Evolutionary conservation across 352 stramenopile species (phyloP), one percentile per base, ranked within the genome.

Genomic region (Hyaloperonospora brassicae): DNA sequence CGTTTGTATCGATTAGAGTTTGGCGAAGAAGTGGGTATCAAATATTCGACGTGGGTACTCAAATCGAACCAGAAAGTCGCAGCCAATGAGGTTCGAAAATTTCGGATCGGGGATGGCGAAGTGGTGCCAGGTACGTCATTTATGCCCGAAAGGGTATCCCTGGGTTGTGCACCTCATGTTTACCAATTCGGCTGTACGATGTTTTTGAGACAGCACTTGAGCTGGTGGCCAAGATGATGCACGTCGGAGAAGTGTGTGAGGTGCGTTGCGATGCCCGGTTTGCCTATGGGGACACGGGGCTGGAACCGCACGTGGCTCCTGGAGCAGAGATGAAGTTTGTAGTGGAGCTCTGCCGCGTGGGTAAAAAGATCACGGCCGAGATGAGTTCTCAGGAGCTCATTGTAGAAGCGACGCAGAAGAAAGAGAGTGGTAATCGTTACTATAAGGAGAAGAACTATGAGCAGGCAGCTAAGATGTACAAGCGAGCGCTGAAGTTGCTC

Each of bases 381-480:
- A 87, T 92, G 78, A 70, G 57, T 38, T 87, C 80, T 9, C 70
- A 68, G 14, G 79, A 92, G 64, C 70, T 92, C 9, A 72, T 92
- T 22, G 62, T 72, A 0, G 82, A 92, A 47, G 82, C 82, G 17
- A 78, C 65, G 36, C 85, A 89, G 64, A 92, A 92, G 61, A 92
- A 92, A 55, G 76, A 86, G 52, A 89, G 75, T 48, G 82, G 82
- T 39, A 92, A 92, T 59, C 72, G 79, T 24, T 92, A 84, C 55
- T 89, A 81, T 62, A 73, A 77, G 43, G 73, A 87, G 49, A 75
- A 83, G n/a, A 89, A 92, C 59, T 89, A 87, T 54, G 77, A 89
- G 44, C 80, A 89, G 55, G 82, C 82, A 1, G 79, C 76, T 34
- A 88, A 89, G 59, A 64, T 89, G 25, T 92, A 92, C 72, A 92